Base-by-base conservation (phyloP, 257 asterid genomes). In the Euphrasia confusa region DNA sequence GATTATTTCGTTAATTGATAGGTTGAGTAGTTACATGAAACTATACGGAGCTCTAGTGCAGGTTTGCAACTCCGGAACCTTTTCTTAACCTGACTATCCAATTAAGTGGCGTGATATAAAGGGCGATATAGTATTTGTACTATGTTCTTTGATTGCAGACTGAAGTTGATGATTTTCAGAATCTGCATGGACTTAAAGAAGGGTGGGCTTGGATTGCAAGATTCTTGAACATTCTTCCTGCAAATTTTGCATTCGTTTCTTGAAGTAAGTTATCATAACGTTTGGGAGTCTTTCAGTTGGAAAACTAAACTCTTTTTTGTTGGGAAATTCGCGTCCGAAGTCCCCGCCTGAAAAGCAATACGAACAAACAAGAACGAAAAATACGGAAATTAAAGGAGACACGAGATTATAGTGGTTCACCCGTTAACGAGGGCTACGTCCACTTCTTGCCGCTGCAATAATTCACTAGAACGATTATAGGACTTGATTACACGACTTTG, bases 131-230 rank as follows among this genome's bases (percentile, higher is more conserved):
- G 42, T 44, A 2, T 9, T 68, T 63, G 44, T 6, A 37, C 60
- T 13, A 32, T 71, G 44, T 63, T 61, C 45, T 37, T 39, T 63
- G 52, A 60, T 75, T 58, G 63, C 87, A 89, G 99, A 78, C 97
- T 70, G 91, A 89, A 57, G 73, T 84, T 53, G 47, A 70, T 2
- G 80, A 80, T 70, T 24, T 72, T 57, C 82, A 64, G 59, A 92
- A 92, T 74, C 77, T 64, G 68, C 96, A 89, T 65, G 99, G 96
- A 53, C 72, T 79, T 49, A 44, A 54, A 65, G 91, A 87, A 69
- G 97, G 96, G 42, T 92, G 99, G 97, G 79, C 91, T 42, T 92
- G 99, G 99, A 80, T 89, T 52, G 90, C 97, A 21, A 78, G 97
- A 72, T 83, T 89, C 82, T 74, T 89, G 73, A 92, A 92, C 69